phyloP scores from a whole-genome alignment of 352 stramenopile genomes.

The Pythium chondricola region DNA sequence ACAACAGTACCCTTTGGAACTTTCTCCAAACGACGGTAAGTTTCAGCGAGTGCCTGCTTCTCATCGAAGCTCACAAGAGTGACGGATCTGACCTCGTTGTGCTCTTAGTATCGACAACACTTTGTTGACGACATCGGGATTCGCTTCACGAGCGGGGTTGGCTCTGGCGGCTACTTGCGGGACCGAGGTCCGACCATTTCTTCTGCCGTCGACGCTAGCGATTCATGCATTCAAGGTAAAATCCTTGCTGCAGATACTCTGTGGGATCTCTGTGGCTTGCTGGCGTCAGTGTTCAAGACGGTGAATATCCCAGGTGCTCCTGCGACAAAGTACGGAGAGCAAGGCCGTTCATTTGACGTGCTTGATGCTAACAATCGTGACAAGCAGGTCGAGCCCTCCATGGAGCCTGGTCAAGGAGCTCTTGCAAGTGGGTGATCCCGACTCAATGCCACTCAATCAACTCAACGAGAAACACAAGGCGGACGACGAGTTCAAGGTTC shows the following conservation, averaged over 20 bases:
- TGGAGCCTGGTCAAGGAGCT: slow-evolving; percentile 14
- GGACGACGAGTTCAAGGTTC: slow-evolving; percentile 14
- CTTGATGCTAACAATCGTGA: background rate
- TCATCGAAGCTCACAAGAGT: too few species aligned
- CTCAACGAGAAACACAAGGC: background rate
- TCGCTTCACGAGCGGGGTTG: slow-evolving; percentile 8
- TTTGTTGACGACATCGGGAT: slow-evolving; percentile 11
- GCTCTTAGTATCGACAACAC: slow-evolving; percentile 17
- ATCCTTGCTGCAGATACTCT: slow-evolving; percentile 15
- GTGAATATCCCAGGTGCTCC: too few species aligned
- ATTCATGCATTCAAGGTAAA: slow-evolving; percentile 9
- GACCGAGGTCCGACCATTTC: slow-evolving; percentile 11
- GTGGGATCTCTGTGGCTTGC: slow-evolving; percentile 12
- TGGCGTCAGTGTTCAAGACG: slow-evolving; percentile 2
- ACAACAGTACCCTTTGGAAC: slow-evolving; percentile 37
- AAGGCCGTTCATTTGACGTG: too few species aligned
- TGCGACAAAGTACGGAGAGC: too few species aligned
- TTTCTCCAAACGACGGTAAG: slow-evolving; percentile 45
- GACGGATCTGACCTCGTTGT: too few species aligned
- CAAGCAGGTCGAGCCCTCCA: background rate
- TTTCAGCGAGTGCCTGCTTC: background rate
- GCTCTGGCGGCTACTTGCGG: slow-evolving; percentile 13
- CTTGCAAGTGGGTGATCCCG: background rate
- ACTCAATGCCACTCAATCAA: slow-evolving; percentile 1
- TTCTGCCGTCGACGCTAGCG: slow-evolving; percentile 1